Evolutionary conservation across 805 yeast species (phyloP).

Genomic region (Saccharomycopsis sp.): DNA sequence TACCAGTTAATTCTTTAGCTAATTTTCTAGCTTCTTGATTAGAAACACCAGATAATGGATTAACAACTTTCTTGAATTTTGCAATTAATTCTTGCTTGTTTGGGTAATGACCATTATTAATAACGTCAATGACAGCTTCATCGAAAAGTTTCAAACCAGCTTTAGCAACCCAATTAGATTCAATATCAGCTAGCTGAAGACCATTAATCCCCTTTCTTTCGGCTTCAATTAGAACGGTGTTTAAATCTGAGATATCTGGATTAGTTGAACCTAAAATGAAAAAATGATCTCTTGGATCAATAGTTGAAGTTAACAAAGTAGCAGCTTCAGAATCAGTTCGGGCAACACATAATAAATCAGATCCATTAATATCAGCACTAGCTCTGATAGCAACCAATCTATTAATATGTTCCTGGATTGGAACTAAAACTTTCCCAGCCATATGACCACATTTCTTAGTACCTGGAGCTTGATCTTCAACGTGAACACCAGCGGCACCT

Average conservation of each 20-base stretch:
- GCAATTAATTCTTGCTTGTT: conserved; percentile 59
- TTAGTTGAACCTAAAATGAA: conserved; percentile 88
- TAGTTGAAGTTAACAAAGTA: conserved; percentile 86
- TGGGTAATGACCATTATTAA: conserved; percentile 49
- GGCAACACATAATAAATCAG: conserved; percentile 81
- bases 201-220: conserved; percentile 71
- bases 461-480: conserved; percentile 98
- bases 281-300: conserved; percentile 91
- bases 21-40: conserved; percentile 71
- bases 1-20: conserved; percentile 70
- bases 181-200: conserved; percentile 61
- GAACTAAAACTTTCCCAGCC: conserved; percentile 98
- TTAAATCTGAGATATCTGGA: conserved; percentile 67
- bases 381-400: conserved; percentile 91
- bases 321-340: conserved; percentile 98
- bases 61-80: conserved; percentile 59
- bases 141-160: conserved; percentile 86
- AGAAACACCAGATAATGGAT: conserved; percentile 70
- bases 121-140: conserved; percentile 84
- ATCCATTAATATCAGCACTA: conserved; percentile 87
- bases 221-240: conserved; percentile 74
- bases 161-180: conserved; percentile 70
- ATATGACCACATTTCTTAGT: conserved; percentile 98
- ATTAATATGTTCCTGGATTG: conserved; percentile 95
- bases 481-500: conserved; percentile 98